Base-by-base conservation (phyloP, 352 stramenopile species). In the Globisporangium paroecandrum region DNA sequence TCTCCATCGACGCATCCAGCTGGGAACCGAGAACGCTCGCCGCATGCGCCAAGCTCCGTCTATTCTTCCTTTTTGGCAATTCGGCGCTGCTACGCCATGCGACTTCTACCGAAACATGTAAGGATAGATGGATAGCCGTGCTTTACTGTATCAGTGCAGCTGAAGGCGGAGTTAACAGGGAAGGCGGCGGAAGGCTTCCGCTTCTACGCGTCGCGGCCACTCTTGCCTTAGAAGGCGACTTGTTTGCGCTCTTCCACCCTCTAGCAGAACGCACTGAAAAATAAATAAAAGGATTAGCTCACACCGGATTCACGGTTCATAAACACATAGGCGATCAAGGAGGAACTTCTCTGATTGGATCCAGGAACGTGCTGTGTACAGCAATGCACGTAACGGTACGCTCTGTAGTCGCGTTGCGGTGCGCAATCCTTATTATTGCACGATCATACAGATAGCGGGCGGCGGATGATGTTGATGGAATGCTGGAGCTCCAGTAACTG, bases 1-100 rank as follows among this genome's bases (percentile, higher is more conserved):
- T 57, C 51, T 57, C 51, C 22, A 57, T 57, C 3, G 51, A 4
- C 22, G 22, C 22, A 24, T 29, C 12, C 51, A 57, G 51, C 51
- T 57, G 51, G 51, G 51, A 57, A 62, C 57, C 36, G 57, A 15
- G 57, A 62, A 62, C 51, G 12, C 51, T 24, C 51, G 51, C 22
- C 49, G 49, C n/a, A 22, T 56, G 49, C 49, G 22, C 51, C 51
- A 22, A 57, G 22, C 51, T 57, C 51, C 51, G 51, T 34, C 51
- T 57, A 57, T 57, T 27, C 8, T 57, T 57, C 22, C 24, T 32
- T 34, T 24, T 29, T 32, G 49, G 9, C 1, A 9, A 13, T 12
- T 20, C 24, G 5, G 41, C 10, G 10, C 34, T 41, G 5, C 13
- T 6, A 13, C 41, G 41, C n/a, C 41, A 47, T n/a, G 41, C 41